phyloP scores from a whole-genome alignment of 441 rosid genomes.

The Corymbia citriodora region DNA sequence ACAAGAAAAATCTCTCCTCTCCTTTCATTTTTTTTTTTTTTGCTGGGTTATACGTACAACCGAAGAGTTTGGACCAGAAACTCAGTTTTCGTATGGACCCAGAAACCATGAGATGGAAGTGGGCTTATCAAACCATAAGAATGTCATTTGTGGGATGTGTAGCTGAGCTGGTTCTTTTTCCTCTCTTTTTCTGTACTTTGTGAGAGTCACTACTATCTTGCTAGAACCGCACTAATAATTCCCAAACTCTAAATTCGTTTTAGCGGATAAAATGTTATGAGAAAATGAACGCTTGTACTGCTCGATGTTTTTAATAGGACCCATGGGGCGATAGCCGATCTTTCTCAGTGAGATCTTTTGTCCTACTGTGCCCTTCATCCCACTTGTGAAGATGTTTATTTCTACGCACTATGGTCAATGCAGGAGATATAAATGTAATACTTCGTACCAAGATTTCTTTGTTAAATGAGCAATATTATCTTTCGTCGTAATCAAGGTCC shows the following conservation, averaged over 20 bases:
- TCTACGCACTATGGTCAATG: background rate
- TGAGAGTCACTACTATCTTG: background rate
- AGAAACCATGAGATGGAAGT: background rate
- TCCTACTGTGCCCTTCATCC: background rate
- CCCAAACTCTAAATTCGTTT: background rate
- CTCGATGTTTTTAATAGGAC: background rate
- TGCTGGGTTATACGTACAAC: background rate
- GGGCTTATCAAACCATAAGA: background rate
- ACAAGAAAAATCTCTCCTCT: background rate
- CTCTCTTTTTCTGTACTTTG: background rate
- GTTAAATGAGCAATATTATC: background rate
- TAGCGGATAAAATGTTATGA: background rate
- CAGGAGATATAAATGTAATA: background rate
- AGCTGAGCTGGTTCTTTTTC: background rate
- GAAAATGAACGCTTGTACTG: background rate
- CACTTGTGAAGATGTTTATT: background rate
- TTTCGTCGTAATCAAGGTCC: background rate
- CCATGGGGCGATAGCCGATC: background rate
- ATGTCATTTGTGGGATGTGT: background rate
- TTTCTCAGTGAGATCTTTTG: background rate
- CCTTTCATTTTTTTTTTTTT: too few species aligned
- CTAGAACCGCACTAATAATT: background rate
- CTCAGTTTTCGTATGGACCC: background rate
- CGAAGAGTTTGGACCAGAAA: background rate
- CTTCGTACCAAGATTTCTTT: background rate